Evolutionary conservation across 163 green algal genomes (phyloP).

Genomic region (Chloromonas sp.): DNA sequence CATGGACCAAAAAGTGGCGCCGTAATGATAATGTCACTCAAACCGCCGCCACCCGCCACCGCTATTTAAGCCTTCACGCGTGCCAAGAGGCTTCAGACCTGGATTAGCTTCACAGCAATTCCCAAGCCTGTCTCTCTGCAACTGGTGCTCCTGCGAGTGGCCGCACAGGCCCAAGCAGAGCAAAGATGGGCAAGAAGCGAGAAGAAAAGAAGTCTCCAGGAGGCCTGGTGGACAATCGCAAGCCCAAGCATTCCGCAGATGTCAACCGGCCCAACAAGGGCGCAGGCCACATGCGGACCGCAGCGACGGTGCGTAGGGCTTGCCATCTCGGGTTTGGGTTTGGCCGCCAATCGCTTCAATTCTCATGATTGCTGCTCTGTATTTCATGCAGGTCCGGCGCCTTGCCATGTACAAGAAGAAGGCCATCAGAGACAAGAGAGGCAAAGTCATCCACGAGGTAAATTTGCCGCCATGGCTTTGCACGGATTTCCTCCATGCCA

Average conservation of each 20-base stretch:
- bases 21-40: too few relatives aligned
- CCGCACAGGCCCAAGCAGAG: neutral
- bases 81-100: too few relatives aligned
- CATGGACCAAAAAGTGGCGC: too few relatives aligned
- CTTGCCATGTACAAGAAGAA: constrained; percentile 94
- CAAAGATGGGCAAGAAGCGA: neutral
- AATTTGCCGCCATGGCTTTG: neutral
- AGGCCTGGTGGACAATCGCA: neutral
- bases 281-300: neutral
- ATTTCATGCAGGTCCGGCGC: constrained; percentile 63
- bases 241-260: neutral
- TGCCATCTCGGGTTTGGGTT: neutral
- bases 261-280: neutral
- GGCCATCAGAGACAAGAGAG: constrained; percentile 84
- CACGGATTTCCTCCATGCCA: neutral
- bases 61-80: too few relatives aligned
- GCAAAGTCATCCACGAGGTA: constrained; percentile 75
- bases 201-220: neutral
- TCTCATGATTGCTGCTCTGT: neutral
- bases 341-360: neutral
- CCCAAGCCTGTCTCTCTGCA: too few relatives aligned
- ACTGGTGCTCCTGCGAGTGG: too few relatives aligned
- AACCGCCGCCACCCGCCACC: too few relatives aligned
- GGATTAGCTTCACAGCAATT: too few relatives aligned
- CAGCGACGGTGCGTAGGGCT: neutral